Evolutionary conservation across 352 stramenopile genomes (phyloP), one percentile per base, ranked within the genome.

Genomic region (Thalassiosira hispida): DNA sequence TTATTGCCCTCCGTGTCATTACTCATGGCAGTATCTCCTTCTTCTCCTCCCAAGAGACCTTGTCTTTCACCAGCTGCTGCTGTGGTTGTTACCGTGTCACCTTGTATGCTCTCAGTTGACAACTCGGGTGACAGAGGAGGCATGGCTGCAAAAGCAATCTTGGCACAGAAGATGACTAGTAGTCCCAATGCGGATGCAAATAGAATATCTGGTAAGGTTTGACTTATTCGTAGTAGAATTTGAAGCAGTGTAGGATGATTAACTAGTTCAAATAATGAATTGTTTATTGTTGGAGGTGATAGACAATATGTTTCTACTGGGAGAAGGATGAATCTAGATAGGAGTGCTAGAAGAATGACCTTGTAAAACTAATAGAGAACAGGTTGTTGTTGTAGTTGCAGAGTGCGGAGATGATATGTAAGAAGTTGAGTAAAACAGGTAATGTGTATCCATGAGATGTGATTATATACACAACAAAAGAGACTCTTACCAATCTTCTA

Each of bases 351-450:
- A 52, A 81, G 64, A 33, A 77, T 77, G n/a, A 67, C 38, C 38
- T 81, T 77, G 25, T 81, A 81, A 70, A 81, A 81, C 73, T 81
- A 49, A 27, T n/a, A n/a, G n/a, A n/a, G n/a, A n/a, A 40, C n/a
- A 52, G 22, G 25, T 67, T 35, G 46, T 56, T 25, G 47, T 25
- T n/a, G 16, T 9, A 55, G 9, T n/a, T n/a, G n/a, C n/a, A n/a
- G n/a, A n/a, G n/a, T n/a, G n/a, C n/a, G n/a, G n/a, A n/a, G n/a
- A 53, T 6, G 29, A n/a, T 55, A 63, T 12, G 14, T 7, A 63
- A n/a, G n/a, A n/a, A n/a, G n/a, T n/a, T n/a, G n/a, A n/a, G n/a
- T n/a, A n/a, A n/a, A n/a, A n/a, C n/a, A n/a, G n/a, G n/a, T n/a
- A n/a, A n/a, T n/a, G n/a, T n/a, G n/a, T n/a, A n/a, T n/a, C n/a